Evolutionary conservation across 2,329 filamentous ascomycete species (phyloP).

Genomic region (Exutisphaerella laricina): DNA sequence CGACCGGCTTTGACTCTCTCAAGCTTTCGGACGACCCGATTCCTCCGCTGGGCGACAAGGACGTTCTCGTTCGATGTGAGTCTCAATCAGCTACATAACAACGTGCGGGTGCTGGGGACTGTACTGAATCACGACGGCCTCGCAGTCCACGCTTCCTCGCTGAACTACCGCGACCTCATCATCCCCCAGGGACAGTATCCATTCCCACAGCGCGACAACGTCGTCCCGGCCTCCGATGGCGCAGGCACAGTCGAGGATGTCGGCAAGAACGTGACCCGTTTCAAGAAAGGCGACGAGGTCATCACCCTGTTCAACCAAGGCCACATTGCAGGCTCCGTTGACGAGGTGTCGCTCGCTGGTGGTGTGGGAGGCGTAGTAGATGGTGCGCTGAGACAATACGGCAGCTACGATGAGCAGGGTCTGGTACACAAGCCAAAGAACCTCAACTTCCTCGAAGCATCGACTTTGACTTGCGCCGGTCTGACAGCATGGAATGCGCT

Average conservation of each 20-base stretch:
- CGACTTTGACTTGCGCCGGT: conserved; percentile 44
- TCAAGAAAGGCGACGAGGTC: conserved; percentile 55
- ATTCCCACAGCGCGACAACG: conserved; percentile 37
- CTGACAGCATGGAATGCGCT: conserved; percentile 50
- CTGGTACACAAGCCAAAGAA: conserved; percentile 59
- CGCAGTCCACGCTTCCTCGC: conserved; percentile 43
- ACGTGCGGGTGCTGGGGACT: conserved; percentile 4
- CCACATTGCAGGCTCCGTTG: conserved; percentile 49
- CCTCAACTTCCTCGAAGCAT: conserved; percentile 44
- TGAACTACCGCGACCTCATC: conserved; percentile 48
- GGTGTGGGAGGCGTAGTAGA: conserved; percentile 65
- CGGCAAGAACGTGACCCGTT: conserved; percentile 51
- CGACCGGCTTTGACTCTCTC: conserved; percentile 57
- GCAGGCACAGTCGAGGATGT: conserved; percentile 49
- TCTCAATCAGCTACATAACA: background rate
- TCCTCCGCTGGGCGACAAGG: conserved; percentile 60
- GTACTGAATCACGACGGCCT: background rate
- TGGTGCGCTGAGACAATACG: conserved; percentile 63
- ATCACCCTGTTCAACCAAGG: conserved; percentile 59
- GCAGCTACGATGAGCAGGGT: conserved; percentile 60
- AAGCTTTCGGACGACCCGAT: conserved; percentile 50
- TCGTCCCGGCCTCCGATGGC: conserved; percentile 48
- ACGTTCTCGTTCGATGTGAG: conserved; percentile 63
- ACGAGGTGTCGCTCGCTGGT: conserved; percentile 37
- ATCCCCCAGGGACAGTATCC: conserved; percentile 46